Conservation (phyloP, 2,329 filamentous ascomycete species). For the Clarireedia hainanense region DNA sequence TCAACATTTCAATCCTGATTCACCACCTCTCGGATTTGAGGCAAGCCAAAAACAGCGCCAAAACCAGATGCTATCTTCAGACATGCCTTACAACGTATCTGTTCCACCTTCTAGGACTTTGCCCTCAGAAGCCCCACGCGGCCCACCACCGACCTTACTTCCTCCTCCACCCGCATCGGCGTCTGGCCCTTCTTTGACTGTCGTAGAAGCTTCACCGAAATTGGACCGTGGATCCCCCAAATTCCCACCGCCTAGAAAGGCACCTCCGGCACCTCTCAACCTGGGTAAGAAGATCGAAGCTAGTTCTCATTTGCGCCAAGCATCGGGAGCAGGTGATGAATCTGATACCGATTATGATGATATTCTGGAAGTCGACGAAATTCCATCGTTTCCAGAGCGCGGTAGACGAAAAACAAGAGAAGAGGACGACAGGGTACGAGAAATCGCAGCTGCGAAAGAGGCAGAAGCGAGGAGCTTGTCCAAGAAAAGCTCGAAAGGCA, state of each 20-base stretch:
- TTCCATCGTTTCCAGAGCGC: constrained; percentile 47
- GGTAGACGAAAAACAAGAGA: constrained; percentile 79
- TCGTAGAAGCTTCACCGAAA: constrained; percentile 34
- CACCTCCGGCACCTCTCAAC: constrained; percentile 77
- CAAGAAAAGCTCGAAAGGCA: constrained; percentile 57
- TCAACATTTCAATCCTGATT: constrained; percentile 42
- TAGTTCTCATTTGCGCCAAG: constrained; percentile 36
- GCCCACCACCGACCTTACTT: constrained; percentile 24
- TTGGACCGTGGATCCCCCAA: constrained; percentile 41
- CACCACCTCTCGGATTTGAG: constrained; percentile 26
- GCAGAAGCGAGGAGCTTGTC: constrained; percentile 65
- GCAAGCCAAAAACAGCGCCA: constrained; percentile 37
- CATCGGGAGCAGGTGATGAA: constrained; percentile 44
- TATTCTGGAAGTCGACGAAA: constrained; percentile 60
- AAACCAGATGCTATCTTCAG: constrained; percentile 35
- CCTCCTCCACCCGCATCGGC: constrained; percentile 21
- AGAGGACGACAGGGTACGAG: constrained; percentile 75
- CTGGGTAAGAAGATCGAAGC: constrained; percentile 43
- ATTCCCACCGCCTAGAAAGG: constrained; percentile 62
- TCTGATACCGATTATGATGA: constrained; percentile 82
- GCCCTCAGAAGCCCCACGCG: constrained; percentile 34
- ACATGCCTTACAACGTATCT: constrained; percentile 42
- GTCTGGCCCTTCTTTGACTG: constrained; percentile 27
- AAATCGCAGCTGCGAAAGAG: constrained; percentile 58
- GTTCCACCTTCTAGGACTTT: constrained; percentile 50